phyloP scores from a whole-genome alignment of 148 eudicot species.

The Rhododendron ovatum region DNA sequence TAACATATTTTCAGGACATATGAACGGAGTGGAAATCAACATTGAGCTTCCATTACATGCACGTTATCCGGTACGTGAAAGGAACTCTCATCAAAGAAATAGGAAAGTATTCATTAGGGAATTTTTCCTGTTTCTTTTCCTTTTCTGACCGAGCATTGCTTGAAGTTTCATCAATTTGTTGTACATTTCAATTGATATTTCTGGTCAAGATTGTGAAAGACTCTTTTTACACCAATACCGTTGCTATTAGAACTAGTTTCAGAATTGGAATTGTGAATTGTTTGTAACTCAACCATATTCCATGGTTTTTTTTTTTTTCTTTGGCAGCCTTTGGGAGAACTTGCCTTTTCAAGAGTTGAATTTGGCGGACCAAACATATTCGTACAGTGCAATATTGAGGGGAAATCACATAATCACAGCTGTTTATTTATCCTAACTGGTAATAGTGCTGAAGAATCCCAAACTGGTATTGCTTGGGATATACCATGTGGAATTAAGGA shows the following conservation, averaged over 20 bases:
- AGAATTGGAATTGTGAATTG: neutral
- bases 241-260: neutral
- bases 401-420: constrained; percentile 15
- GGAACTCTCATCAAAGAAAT: neutral
- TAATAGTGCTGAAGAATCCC: constrained; percentile 9
- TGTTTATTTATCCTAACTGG: constrained; percentile 32
- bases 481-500: constrained; percentile 64
- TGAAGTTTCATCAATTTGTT: neutral
- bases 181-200: no score
- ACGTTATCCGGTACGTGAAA: constrained; percentile 63
- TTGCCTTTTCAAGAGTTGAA: constrained; percentile 51
- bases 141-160: neutral
- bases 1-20: constrained; percentile 19
- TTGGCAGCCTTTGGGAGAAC: constrained; percentile 53
- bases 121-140: neutral
- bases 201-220: neutral
- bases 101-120: neutral
- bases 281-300: neutral
- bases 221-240: neutral
- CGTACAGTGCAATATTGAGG: constrained; percentile 33
- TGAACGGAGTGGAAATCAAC: constrained; percentile 34
- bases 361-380: constrained; percentile 63
- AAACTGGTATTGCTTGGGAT: constrained; percentile 43
- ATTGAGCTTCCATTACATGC: constrained; percentile 73
- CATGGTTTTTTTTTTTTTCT: neutral